Evolutionary conservation across 768 basidiomycete species (phyloP).

Genomic region (Boletellus sp.): DNA sequence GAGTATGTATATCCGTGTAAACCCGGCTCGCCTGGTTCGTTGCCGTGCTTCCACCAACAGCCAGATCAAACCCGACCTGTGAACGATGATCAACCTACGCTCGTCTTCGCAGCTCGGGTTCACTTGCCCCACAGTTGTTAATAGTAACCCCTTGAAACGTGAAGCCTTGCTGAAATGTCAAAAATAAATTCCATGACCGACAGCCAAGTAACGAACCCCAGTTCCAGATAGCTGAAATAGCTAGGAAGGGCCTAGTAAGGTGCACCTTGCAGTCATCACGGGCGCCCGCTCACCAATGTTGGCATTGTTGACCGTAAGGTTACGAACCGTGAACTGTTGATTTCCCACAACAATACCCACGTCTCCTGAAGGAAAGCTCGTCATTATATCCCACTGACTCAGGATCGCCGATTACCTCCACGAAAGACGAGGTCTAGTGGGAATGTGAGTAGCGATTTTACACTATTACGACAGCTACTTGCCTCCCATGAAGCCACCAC

Average conservation of each 20-base stretch:
- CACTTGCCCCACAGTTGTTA: slow-evolving; percentile 32
- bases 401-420: slow-evolving; percentile 27
- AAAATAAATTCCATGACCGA: not conserved
- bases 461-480: slow-evolving; percentile 5
- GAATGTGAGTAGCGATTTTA: not conserved
- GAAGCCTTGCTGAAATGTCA: slow-evolving; percentile 35
- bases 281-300: slow-evolving; percentile 28
- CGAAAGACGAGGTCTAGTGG: slow-evolving; percentile 39
- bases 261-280: not conserved
- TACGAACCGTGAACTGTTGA: slow-evolving; percentile 74
- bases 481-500: slow-evolving; percentile 57
- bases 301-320: slow-evolving; percentile 51
- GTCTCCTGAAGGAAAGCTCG: slow-evolving; percentile 19
- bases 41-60: slow-evolving; percentile 35
- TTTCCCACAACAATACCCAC: slow-evolving; percentile 72
- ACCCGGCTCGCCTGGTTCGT: slow-evolving; percentile 29
- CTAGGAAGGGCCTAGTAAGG: slow-evolving; percentile 11
- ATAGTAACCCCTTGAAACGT: slow-evolving; percentile 52
- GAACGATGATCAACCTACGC: not conserved
- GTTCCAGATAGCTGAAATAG: slow-evolving; percentile 35
- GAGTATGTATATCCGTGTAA: not conserved
- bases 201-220: slow-evolving; percentile 33
- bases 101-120: not conserved
- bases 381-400: not conserved
- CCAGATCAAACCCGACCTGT: slow-evolving; percentile 44